These are phyloP conservation scores for Calonectria naviculata DNA, from an alignment of 2,329 filamentous ascomycete genomes.

Conservation along the genomic window DNA sequence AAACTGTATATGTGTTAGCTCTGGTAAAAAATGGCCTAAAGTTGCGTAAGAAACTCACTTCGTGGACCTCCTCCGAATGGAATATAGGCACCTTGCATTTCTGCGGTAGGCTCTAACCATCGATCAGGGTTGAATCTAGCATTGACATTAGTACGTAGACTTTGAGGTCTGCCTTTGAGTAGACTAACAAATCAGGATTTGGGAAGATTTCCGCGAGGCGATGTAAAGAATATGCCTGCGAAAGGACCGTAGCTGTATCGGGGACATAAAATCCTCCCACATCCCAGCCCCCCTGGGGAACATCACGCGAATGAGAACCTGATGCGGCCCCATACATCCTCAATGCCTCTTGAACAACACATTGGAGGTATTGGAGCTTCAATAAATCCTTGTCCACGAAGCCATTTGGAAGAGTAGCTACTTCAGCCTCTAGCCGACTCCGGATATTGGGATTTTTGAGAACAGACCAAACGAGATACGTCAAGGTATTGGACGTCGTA, in stretches of 20 bases:
- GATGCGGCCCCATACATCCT: slow-evolving; percentile 20
- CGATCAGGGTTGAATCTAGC: neutral
- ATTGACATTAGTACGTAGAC: neutral
- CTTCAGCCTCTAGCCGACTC: neutral
- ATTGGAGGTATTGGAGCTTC: neutral
- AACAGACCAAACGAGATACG: neutral
- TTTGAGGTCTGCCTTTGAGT: neutral
- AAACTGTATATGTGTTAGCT: neutral
- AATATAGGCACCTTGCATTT: neutral
- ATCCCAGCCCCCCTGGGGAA: neutral
- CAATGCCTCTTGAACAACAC: neutral
- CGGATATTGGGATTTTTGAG: neutral
- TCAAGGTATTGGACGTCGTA: slow-evolving; percentile 3
- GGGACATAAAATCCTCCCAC: slow-evolving; percentile 10
- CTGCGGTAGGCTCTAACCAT: neutral
- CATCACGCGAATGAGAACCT: slow-evolving; percentile 2
- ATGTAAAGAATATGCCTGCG: neutral
- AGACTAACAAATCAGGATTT: neutral
- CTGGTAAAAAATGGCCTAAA: no score
- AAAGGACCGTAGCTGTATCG: neutral
- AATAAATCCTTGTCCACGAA: neutral
- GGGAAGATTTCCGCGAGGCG: neutral
- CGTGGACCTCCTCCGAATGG: neutral
- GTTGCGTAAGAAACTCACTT: neutral
- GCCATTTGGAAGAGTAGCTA: neutral